phyloP scores from a whole-genome alignment of 805 yeast species.

The Debaryomyces tyrocola region DNA sequence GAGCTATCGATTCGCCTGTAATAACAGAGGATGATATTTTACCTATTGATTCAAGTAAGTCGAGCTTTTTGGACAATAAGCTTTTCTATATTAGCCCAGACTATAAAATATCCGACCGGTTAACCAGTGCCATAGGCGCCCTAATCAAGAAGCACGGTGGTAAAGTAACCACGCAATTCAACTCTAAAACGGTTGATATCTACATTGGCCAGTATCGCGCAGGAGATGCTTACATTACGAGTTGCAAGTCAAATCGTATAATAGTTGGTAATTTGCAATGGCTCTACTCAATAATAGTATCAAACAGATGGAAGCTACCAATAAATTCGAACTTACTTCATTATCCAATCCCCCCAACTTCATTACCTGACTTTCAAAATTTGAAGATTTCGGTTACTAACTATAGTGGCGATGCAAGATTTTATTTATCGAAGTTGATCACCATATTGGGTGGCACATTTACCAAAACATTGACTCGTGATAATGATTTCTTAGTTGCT shows the following conservation, averaged over 20 bases:
- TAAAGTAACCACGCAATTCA: constrained; percentile 25
- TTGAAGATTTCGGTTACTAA: constrained; percentile 69
- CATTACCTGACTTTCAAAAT: constrained; percentile 54
- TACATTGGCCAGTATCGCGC: constrained; percentile 64
- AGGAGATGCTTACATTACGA: constrained; percentile 54
- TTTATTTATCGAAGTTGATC: constrained; percentile 64
- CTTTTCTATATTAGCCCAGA: constrained; percentile 55
- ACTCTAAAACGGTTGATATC: constrained; percentile 22
- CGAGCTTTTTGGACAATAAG: constrained; percentile 41
- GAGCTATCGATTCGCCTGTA: background rate
- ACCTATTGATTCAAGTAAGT: constrained; percentile 8
- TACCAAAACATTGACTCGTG: constrained; percentile 61
- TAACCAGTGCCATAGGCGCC: constrained; percentile 37
- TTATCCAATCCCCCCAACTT: constrained; percentile 60
- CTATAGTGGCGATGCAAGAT: constrained; percentile 82
- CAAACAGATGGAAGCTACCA: constrained; percentile 58
- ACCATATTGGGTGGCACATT: constrained; percentile 73
- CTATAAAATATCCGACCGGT: constrained; percentile 49
- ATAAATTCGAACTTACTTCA: constrained; percentile 55
- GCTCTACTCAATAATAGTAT: constrained; percentile 67
- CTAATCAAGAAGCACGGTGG: constrained; percentile 61
- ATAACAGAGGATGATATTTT: constrained; percentile 4
- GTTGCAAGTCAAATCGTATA: constrained; percentile 38
- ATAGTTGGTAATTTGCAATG: constrained; percentile 71
- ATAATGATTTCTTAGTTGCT: constrained; percentile 72